Conservation (phyloP, 495 filamentous ascomycete species). For the Rhizodiscina lignyota region DNA sequence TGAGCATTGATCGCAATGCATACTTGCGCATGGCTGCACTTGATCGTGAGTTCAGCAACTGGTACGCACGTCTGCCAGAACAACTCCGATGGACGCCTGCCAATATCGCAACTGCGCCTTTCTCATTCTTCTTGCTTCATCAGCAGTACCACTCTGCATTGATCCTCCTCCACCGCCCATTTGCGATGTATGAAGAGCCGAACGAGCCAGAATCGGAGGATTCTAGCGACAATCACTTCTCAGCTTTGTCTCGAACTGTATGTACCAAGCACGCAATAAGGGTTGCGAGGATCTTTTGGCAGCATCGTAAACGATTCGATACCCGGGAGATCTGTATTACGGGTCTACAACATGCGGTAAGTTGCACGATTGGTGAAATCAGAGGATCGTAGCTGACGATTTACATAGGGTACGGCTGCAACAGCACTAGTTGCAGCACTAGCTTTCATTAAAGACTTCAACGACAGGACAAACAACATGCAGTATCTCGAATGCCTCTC, state of each 20-base stretch:
- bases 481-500: conserved; percentile 20
- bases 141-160: conserved; percentile 34
- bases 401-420: conserved; percentile 24
- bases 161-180: conserved; percentile 33
- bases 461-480: conserved; percentile 19
- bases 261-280: conserved; percentile 36
- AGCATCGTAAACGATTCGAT: conserved; percentile 32
- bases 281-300: conserved; percentile 33
- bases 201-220: conserved; percentile 13
- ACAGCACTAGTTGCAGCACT: conserved; percentile 34
- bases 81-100: conserved; percentile 28
- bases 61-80: conserved; percentile 32
- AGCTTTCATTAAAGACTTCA: conserved; percentile 28
- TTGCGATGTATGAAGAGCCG: conserved; percentile 27
- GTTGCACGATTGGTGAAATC: background rate
- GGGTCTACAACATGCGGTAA: conserved; percentile 30
- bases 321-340: conserved; percentile 26
- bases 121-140: conserved; percentile 34
- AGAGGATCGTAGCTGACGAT: background rate
- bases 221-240: conserved; percentile 23
- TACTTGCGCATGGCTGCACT: conserved; percentile 29
- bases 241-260: conserved; percentile 25
- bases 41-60: conserved; percentile 32
- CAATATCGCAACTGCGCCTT: conserved; percentile 31
- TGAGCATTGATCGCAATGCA: conserved; percentile 22